Conservation (phyloP, 345 rosid genomes). For the Sapria himalayana region DNA sequence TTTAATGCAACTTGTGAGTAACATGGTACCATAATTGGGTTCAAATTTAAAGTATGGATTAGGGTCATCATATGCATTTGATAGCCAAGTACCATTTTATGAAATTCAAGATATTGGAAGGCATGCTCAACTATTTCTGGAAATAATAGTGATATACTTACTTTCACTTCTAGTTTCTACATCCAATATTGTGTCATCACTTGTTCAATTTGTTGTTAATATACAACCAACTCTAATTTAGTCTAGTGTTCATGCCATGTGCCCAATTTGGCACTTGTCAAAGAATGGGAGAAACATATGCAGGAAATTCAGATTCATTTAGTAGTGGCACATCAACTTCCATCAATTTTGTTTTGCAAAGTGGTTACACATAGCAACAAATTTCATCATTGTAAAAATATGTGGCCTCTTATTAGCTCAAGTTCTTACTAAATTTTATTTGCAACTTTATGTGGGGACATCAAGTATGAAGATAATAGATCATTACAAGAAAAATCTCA, state of each 20-base stretch:
- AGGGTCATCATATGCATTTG: conserved; percentile 47
- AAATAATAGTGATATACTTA: conserved; percentile 79
- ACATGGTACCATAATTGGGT: conserved; percentile 75
- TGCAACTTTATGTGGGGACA: conserved; percentile 69
- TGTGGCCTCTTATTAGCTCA: conserved; percentile 91
- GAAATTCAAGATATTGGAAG: conserved; percentile 98
- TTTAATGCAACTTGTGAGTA: conserved; percentile 67
- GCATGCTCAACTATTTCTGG: conserved; percentile 79
- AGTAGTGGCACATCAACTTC: conserved; percentile 68
- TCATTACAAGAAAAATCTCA: too few relatives aligned
- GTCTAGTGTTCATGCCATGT: conserved; percentile 72
- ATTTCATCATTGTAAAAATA: conserved; percentile 90
- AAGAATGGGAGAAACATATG: conserved; percentile 88
- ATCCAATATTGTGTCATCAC: conserved; percentile 64
- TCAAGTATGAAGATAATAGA: conserved; percentile 53
- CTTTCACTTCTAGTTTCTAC: conserved; percentile 86
- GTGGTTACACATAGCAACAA: conserved; percentile 92
- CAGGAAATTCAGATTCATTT: conserved; percentile 91
- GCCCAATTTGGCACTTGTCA: conserved; percentile 45
- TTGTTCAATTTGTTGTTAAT: conserved; percentile 73
- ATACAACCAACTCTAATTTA: conserved; percentile 86
- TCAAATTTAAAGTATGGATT: conserved; percentile 49
- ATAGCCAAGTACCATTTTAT: conserved; percentile 75
- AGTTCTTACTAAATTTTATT: conserved; percentile 70
- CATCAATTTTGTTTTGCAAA: conserved; percentile 69